Evolutionary conservation across 805 yeast species (phyloP), one percentile per base, ranked within the genome.

Genomic region (Teunomyces lycoperdinae): DNA sequence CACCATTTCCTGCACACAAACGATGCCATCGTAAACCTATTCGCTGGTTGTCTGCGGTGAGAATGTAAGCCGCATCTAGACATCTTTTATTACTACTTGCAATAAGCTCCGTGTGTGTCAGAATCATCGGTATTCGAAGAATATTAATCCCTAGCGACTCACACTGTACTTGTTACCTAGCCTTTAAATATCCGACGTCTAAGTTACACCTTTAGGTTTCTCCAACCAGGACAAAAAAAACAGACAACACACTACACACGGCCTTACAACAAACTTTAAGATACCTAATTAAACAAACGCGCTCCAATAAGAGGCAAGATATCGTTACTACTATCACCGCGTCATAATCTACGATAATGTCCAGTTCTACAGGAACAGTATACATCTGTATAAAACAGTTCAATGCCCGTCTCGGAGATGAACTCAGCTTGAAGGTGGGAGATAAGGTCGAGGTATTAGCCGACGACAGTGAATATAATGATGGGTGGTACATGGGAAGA

Each of bases 401-500:
- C 67, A 76, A 77, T 42, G 89, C 95, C 41, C 78, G 98, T 44
- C 73, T 91, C 52, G 96, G 89, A 24, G 99, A 94, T 67, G 99
- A 94, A 67, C 73, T 94, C 34, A 81, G 84, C 42, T 75, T 94
- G 56, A 77, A 74, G 42, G 79, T 85, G 9, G 98, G 97, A 26
- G 97, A 94, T 62, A 83, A 81, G 51, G 77, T 94, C 48, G 95
- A 89, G 63, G 89, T 94, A 6, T 80, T 94, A 17, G 89, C 96
- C 39, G 97, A 90, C 66, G 99, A 94, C 67, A 80, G 85, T 52
- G 97, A 89, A 60, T 94, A 87, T 66, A 87, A 88, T 58, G 98
- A 94, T 66, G 97, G 98, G 13, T 94, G 99, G 99, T 94, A 85
- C 62, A 86, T 88, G 76, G 96, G 97, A 3, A 83, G 81, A 50